Percentiles rank a stretch among this genome's conserved stretches.
Evolutionary conservation across 441 rosid species (phyloP).

Genomic region (Metrosideros polymorpha): DNA sequence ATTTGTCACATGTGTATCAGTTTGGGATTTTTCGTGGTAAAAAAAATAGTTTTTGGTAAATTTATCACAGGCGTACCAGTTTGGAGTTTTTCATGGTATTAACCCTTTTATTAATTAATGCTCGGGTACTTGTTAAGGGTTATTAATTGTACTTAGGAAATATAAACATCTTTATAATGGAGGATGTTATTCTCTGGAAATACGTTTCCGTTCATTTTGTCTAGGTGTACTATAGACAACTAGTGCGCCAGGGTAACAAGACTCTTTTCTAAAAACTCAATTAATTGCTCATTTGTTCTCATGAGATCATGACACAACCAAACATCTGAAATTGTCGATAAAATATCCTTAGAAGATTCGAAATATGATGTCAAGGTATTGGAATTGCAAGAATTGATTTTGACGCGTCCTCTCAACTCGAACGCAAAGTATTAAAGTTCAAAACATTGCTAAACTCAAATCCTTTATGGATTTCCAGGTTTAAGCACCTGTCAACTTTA

Average conservation of each 20-base stretch:
- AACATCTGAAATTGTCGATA: background rate
- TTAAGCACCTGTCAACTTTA: background rate
- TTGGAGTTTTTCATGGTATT: too few species aligned
- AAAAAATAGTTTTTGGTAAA: too few species aligned
- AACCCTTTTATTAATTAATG: too few species aligned
- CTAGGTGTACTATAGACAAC: too few species aligned
- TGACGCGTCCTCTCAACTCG: background rate
- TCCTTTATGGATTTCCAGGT: background rate
- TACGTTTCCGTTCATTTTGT: too few species aligned
- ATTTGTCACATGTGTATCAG: too few species aligned
- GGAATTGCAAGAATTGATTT: background rate
- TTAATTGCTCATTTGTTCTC: background rate
- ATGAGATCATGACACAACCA: background rate
- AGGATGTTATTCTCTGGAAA: too few species aligned
- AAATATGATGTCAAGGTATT: background rate
- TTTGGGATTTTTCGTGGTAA: too few species aligned
- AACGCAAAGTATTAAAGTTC: background rate
- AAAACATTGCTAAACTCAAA: background rate
- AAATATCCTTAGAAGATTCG: background rate
- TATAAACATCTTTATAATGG: background rate
- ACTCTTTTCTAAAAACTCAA: too few species aligned
- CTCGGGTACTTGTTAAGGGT: background rate
- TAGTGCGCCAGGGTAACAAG: too few species aligned
- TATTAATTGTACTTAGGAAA: background rate
- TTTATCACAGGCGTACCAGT: too few species aligned